Evolutionary conservation across 176 grass and related monocot genomes (phyloP).

Genomic region (Aegilops speltoides): DNA sequence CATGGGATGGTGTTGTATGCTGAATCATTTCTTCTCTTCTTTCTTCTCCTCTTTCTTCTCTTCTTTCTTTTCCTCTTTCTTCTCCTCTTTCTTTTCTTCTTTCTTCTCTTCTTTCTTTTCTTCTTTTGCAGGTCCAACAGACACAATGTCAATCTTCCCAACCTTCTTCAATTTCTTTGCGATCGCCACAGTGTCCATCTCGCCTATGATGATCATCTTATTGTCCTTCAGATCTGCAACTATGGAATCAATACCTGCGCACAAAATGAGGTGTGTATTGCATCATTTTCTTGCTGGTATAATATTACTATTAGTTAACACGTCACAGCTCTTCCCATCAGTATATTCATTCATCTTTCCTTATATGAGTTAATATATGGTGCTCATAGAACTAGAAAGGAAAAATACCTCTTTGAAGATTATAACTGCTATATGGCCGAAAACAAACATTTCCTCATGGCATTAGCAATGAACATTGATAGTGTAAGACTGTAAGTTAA

Average conservation of each 20-base stretch:
- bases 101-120: conserved; percentile 90
- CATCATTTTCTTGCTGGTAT: conserved; percentile 20
- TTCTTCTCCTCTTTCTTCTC: conserved; percentile 71
- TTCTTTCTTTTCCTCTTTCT: conserved; percentile 73
- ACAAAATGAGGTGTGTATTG: conserved; percentile 19
- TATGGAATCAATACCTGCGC: conserved; percentile 84
- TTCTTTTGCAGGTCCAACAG: conserved; percentile 88
- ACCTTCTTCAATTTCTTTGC: conserved; percentile 96
- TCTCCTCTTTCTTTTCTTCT: conserved; percentile 65
- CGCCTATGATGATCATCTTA: conserved; percentile 81
- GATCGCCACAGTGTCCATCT: conserved; percentile 82
- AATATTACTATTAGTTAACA: not conserved
- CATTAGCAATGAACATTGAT: not conserved
- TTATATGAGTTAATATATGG: conserved; percentile 10
- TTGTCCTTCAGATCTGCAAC: conserved; percentile 90
- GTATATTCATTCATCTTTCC: not conserved
- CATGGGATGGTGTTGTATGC: not conserved
- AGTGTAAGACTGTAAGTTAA: no score
- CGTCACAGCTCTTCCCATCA: not conserved
- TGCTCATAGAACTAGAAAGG: not conserved
- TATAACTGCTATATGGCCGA: not conserved
- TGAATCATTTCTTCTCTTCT: conserved; percentile 45
- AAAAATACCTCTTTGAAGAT: not conserved
- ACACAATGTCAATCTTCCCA: conserved; percentile 81
- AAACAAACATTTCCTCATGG: not conserved